Evolutionary conservation across 2,329 filamentous ascomycete species (phyloP).

Genomic region (Fusarium begoniae): DNA sequence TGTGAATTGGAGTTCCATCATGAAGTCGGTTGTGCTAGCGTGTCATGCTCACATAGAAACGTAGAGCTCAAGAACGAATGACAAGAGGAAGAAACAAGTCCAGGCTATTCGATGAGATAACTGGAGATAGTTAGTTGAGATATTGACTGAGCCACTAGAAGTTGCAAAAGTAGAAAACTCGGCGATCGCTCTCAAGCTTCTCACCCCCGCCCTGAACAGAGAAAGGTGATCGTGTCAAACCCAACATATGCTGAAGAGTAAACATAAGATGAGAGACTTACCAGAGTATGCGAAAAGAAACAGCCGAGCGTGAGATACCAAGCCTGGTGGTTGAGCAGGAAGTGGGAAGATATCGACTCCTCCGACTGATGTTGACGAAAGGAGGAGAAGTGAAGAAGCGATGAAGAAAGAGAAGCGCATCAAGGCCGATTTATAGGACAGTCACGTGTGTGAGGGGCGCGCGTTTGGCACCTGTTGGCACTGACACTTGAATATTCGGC

Average conservation of each 20-base stretch:
- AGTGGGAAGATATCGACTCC: background rate
- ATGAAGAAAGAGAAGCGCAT: background rate
- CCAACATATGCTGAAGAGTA: background rate
- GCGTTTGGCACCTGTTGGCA: no score
- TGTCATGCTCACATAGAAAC: background rate
- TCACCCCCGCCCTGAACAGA: background rate
- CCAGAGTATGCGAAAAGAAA: background rate
- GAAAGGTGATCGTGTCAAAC: fast-evolving
- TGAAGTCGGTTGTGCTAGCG: background rate
- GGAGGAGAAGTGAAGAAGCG: background rate
- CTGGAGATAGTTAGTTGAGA: background rate
- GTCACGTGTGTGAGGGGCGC: no score
- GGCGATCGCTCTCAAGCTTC: background rate
- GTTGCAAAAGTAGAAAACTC: no score
- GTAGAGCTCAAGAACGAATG: background rate
- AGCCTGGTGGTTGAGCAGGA: background rate
- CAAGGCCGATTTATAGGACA: no score
- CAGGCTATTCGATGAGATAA: background rate
- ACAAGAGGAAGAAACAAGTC: background rate
- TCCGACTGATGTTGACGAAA: background rate
- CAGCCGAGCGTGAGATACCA: no score
- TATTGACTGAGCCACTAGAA: no score
- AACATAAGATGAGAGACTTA: background rate
- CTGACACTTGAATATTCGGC: background rate
- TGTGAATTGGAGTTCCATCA: background rate